Conservation (phyloP, 2,329 filamentous ascomycete genomes). For the Ceratocystis albifundus region DNA sequence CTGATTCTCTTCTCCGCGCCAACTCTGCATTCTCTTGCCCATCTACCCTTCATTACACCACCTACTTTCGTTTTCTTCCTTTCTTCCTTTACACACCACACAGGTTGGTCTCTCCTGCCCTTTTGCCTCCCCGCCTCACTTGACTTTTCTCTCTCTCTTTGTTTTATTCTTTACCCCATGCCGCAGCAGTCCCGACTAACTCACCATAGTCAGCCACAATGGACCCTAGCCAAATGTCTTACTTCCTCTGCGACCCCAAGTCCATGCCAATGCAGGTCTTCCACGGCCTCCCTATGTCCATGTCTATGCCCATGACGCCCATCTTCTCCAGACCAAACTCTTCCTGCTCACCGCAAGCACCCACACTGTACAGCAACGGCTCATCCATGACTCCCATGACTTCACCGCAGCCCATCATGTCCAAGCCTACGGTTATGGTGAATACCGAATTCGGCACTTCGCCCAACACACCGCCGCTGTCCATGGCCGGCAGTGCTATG, state of each 20-base stretch:
- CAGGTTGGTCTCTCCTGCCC: conserved; percentile 3
- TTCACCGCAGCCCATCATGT: conserved; percentile 60
- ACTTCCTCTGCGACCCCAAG: conserved; percentile 67
- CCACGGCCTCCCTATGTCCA: conserved; percentile 60
- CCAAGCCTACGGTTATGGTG: conserved; percentile 59
- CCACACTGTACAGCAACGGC: conserved; percentile 45
- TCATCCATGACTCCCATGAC: conserved; percentile 59
- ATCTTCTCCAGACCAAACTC: conserved; percentile 55
- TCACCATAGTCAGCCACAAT: conserved; percentile 37
- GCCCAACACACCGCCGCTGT: conserved; percentile 77
- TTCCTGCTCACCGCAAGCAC: conserved; percentile 49
- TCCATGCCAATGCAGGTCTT: conserved; percentile 60
- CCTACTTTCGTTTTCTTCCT: neutral
- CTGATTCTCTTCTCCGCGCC: neutral
- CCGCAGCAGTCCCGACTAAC: conserved; percentile 19
- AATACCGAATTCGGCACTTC: conserved; percentile 49
- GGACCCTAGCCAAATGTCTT: conserved; percentile 61
- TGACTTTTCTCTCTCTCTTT: too few species aligned
- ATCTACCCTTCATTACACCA: neutral
- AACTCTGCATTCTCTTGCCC: neutral
- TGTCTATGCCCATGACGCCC: conserved; percentile 55
- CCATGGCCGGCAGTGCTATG: conserved; percentile 69
- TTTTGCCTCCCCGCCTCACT: neutral
- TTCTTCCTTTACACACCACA: neutral
- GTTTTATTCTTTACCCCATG: neutral